Conservation (phyloP, 305 asterid species). For the Fraxinus baroniana region DNA sequence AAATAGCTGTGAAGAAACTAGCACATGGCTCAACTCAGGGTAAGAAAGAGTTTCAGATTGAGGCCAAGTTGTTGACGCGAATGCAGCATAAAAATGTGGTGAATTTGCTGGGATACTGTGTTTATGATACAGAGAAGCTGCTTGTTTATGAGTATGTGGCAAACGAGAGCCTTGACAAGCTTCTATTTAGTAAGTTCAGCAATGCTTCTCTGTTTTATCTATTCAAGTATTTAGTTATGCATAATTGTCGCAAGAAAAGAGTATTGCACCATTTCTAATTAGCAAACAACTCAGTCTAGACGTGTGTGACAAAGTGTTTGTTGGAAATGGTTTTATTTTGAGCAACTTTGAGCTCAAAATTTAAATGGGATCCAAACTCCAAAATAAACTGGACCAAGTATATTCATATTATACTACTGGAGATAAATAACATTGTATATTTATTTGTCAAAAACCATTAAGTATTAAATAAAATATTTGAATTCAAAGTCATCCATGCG, state of each 20-base stretch:
- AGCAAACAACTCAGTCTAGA: background rate
- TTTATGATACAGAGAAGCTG: constrained; percentile 57
- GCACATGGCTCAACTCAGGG: constrained; percentile 77
- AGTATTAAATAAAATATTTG: too few species aligned
- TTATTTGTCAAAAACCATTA: too few species aligned
- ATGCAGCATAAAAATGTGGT: constrained; percentile 94
- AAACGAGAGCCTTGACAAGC: constrained; percentile 91
- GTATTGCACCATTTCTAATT: background rate
- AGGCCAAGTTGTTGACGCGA: constrained; percentile 76
- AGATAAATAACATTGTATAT: too few species aligned
- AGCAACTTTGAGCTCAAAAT: too few species aligned
- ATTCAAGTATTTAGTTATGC: background rate
- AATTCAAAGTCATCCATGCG: background rate
- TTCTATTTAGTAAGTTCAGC: constrained; percentile 73
- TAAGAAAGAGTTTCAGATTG: constrained; percentile 70
- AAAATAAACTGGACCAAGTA: too few species aligned
- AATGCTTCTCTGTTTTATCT: background rate
- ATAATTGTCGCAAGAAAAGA: background rate
- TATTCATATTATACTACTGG: too few species aligned
- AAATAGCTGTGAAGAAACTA: constrained; percentile 85
- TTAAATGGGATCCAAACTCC: too few species aligned
- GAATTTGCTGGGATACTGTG: constrained; percentile 82
- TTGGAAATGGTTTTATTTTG: background rate
- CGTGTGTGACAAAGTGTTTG: background rate
- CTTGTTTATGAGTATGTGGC: constrained; percentile 83